A percentile compares a stretch with the other conserved stretches of the same genome.
These are phyloP conservation scores for Sclerotinia sclerotiorum DNA, from an alignment of 2,329 filamentous ascomycete genomes.

Conservation along the genomic window DNA sequence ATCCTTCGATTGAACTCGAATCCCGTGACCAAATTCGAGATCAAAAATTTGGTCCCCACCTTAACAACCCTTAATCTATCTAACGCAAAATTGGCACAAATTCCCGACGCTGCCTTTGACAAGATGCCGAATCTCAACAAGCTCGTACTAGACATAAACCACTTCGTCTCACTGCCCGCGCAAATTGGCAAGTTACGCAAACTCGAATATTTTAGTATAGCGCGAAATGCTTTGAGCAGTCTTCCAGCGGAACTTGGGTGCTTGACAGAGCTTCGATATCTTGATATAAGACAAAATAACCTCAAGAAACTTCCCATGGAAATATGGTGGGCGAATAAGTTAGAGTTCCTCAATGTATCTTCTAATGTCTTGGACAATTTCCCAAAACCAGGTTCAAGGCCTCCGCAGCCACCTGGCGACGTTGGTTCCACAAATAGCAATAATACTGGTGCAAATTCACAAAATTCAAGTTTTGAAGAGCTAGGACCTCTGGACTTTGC, in stretches of 20 bases:
- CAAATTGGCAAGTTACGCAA: conserved; percentile 81
- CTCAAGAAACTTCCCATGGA: conserved; percentile 84
- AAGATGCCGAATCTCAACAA: conserved; percentile 86
- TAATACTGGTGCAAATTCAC: conserved; percentile 45
- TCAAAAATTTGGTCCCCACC: conserved; percentile 73
- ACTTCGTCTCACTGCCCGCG: conserved; percentile 84
- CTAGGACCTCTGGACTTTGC: conserved; percentile 63
- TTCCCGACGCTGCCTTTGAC: conserved; percentile 82
- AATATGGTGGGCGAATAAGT: conserved; percentile 89
- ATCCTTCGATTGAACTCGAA: conserved; percentile 90
- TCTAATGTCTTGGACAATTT: conserved; percentile 91
- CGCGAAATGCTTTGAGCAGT: conserved; percentile 79
- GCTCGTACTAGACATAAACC: conserved; percentile 89
- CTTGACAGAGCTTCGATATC: conserved; percentile 75
- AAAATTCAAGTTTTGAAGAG: conserved; percentile 76
- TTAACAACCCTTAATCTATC: conserved; percentile 86
- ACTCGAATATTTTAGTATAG: conserved; percentile 86
- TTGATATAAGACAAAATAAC: conserved; percentile 94
- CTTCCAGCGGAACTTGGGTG: conserved; percentile 87
- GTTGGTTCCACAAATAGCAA: conserved; percentile 35
- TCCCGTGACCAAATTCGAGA: conserved; percentile 89
- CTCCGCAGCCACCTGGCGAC: conserved; percentile 60
- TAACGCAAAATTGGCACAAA: conserved; percentile 84
- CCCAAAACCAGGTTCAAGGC: conserved; percentile 77
- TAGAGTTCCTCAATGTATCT: conserved; percentile 91